Conservation (phyloP, 768 basidiomycete species). For the Crassisporium funariophilum region DNA sequence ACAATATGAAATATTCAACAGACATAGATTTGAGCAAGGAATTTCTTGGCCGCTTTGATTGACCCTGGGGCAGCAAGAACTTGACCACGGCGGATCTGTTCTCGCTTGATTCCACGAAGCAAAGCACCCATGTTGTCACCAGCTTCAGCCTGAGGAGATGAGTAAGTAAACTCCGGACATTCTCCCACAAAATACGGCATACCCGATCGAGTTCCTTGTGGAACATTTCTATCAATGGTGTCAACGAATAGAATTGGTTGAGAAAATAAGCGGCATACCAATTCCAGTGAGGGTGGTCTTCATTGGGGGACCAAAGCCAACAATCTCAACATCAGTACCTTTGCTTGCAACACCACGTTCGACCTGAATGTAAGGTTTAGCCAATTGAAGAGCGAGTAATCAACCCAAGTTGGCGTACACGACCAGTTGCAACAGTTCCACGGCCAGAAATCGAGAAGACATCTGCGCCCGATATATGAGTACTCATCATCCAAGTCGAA, state of each 20-base stretch:
- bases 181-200: conserved; percentile 20
- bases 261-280: conserved; percentile 45
- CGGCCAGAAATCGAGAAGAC: conserved; percentile 98
- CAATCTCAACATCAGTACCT: conserved; percentile 90
- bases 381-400: too few relatives aligned
- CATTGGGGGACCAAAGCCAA: conserved; percentile 78
- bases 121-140: conserved; percentile 99
- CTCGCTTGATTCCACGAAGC: conserved; percentile 95
- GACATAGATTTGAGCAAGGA: conserved; percentile 91
- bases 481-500: background rate
- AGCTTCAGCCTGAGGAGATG: conserved; percentile 77
- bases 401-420: conserved; percentile 68
- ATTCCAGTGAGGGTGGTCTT: conserved; percentile 97
- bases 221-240: conserved; percentile 83
- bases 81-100: conserved; percentile 92
- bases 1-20: conserved; percentile 21
- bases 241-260: background rate
- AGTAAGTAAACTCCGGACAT: conserved; percentile 2
- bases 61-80: conserved; percentile 87
- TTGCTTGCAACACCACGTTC: conserved; percentile 92
- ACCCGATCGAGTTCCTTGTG: conserved; percentile 98
- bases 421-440: conserved; percentile 96
- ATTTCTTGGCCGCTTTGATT: conserved; percentile 93
- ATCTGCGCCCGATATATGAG: conserved; percentile 42
- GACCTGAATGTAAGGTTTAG: conserved; percentile 47